Conservation (phyloP, 176 grass and related monocot species). For the Calamus simplicifolius region DNA sequence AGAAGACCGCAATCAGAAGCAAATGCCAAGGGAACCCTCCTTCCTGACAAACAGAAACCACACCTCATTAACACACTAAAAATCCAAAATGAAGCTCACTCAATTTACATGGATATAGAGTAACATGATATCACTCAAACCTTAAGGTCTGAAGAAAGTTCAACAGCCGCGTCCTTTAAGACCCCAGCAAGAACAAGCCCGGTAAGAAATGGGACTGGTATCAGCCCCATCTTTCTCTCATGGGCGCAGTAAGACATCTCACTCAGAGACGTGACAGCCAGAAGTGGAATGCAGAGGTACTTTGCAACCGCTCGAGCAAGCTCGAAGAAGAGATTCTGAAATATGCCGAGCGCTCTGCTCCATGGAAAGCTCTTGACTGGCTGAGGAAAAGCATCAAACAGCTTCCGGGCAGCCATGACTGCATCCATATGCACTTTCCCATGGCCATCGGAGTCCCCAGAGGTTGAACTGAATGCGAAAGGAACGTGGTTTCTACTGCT, state of each 20-base stretch:
- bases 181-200: conserved; percentile 9
- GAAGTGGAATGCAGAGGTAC: conserved; percentile 14
- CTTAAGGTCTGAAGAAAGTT: conserved; percentile 9
- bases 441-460: neutral
- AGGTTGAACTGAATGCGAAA: neutral
- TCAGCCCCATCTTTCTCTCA: conserved; percentile 23
- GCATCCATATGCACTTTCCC: neutral
- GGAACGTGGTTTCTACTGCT: neutral
- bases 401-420: neutral
- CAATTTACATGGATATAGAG: no score
- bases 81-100: no score
- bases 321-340: conserved; percentile 12
- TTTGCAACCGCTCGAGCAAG: conserved; percentile 3
- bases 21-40: conserved; percentile 17
- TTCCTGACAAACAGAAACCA: conserved; percentile 6
- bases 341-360: conserved; percentile 8
- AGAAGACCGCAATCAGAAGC: conserved; percentile 8
- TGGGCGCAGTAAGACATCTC: conserved; percentile 27
- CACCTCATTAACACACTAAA: neutral
- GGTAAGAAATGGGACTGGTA: conserved; percentile 8
- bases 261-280: conserved; percentile 21
- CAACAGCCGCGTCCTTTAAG: neutral
- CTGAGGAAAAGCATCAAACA: conserved; percentile 19
- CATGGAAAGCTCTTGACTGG: conserved; percentile 24
- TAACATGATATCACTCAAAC: neutral